Base-by-base conservation (phyloP, 345 rosid species). In the Cardamine occulta region DNA sequence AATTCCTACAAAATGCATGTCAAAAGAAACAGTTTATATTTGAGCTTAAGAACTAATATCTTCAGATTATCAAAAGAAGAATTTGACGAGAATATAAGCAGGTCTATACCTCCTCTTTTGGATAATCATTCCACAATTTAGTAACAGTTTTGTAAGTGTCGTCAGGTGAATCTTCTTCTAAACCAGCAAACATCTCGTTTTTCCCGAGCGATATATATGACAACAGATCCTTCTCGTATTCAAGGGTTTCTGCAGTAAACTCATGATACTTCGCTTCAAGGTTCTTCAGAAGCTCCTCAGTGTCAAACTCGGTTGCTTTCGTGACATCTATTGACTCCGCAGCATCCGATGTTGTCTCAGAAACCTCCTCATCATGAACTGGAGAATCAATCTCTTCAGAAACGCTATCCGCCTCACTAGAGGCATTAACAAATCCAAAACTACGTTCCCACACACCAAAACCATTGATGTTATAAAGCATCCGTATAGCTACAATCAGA, bases 391-490 rank as follows among this genome's bases (percentile, higher is more conserved):
- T 26, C 66, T 31, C 66, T 3, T 61, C 69, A 56, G 65, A 74
- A 39, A 29, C 66, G n/a, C 64, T 57, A 47, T 62, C 79, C 9
- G 3, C 62, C 65, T 55, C 68, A 68, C 72, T 62, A 62, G 21
- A 45, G 51, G 49, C 13, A 66, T 9, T 63, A 4, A 24, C 18
- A 1, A 66, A 70, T 8, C 78, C 76, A 21, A 75, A 63, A 45
- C 76, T 66, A 69, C 39, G 69, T 74, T 89, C 94, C 97, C 95
- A 88, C 19, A 57, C 84, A 66, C 97, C 89, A 24, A 81, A 86
- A 59, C 96, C 93, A 80, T 87, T 80, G 5, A 90, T 65, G 48
- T 90, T 79, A 75, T 81, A 88, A 37, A 88, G 79, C 74, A 87
- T 84, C 69, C 89, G 72, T 68, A 88, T 80, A 21, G 88, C 80